phyloP scores from a whole-genome alignment of 2,329 filamentous ascomycete genomes.

The Chlorencoelia australis region DNA sequence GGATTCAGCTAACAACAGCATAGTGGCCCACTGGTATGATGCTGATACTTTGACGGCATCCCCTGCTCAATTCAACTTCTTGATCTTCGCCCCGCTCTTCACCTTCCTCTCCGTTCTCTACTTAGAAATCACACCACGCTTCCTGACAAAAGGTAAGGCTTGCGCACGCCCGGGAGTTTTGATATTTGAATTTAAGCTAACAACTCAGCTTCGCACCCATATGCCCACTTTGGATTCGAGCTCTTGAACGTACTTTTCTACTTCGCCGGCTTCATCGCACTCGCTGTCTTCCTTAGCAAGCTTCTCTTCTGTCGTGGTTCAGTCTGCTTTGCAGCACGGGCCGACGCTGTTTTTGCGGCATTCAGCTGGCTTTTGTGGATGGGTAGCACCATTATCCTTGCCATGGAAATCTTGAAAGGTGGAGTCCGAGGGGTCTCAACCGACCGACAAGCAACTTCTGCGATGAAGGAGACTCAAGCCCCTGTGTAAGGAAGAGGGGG shows the following conservation, averaged over 20 bases:
- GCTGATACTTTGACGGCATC: constrained; percentile 42
- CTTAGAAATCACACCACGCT: constrained; percentile 40
- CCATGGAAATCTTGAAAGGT: constrained; percentile 38
- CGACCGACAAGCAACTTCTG: constrained; percentile 18
- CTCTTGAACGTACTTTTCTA: constrained; percentile 44
- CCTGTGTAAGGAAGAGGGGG: constrained; percentile 4
- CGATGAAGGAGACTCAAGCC: constrained; percentile 21
- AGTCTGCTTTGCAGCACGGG: constrained; percentile 45
- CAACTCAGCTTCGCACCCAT: constrained; percentile 36
- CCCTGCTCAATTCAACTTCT: constrained; percentile 48
- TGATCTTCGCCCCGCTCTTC: constrained; percentile 44
- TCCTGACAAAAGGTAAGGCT: constrained; percentile 20
- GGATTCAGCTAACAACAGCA: constrained; percentile 13
- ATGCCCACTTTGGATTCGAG: constrained; percentile 40
- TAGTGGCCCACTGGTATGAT: constrained; percentile 53
- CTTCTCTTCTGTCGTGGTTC: constrained; percentile 47
- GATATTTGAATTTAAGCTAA: background rate
- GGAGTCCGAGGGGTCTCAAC: constrained; percentile 21
- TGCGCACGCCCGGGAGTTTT: background rate
- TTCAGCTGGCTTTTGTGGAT: constrained; percentile 45
- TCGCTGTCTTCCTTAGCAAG: constrained; percentile 45
- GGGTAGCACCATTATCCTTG: constrained; percentile 36
- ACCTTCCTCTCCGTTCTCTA: constrained; percentile 45
- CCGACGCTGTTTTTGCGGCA: constrained; percentile 43
- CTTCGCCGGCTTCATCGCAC: constrained; percentile 48